Percentiles rank a stretch among this genome's conserved stretches.
Evolutionary conservation across 768 basidiomycete genomes (phyloP).

Genomic region (Gyrodon lividus): DNA sequence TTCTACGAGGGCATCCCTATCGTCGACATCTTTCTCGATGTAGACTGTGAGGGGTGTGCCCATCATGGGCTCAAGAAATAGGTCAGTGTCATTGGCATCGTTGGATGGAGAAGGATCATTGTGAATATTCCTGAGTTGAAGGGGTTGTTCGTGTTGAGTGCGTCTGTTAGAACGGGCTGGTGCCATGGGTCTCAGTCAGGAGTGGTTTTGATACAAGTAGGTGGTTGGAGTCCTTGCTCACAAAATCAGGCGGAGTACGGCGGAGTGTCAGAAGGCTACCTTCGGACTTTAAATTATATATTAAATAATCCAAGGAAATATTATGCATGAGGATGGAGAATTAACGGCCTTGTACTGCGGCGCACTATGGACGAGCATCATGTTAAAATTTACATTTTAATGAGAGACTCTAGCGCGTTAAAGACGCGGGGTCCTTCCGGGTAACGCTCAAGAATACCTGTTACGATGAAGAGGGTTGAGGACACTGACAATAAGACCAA

Average conservation of each 20-base stretch:
- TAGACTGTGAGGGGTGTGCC: conserved; percentile 74
- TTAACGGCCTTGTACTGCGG: too few species aligned
- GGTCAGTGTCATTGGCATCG: conserved; percentile 38
- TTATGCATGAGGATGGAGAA: too few species aligned
- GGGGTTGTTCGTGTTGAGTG: conserved; percentile 40
- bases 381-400: too few species aligned
- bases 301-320: too few species aligned
- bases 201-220: conserved; percentile 19
- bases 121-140: conserved; percentile 26
- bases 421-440: too few species aligned
- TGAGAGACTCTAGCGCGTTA: too few species aligned
- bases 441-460: too few species aligned
- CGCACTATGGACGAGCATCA: too few species aligned
- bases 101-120: conserved; percentile 26
- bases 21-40: conserved; percentile 77
- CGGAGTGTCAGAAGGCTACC: conserved; percentile 16
- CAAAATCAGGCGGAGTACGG: not conserved
- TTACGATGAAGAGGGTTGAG: too few species aligned
- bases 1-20: conserved; percentile 61
- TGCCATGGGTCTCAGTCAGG: conserved; percentile 72
- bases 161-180: conserved; percentile 64
- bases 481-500: too few species aligned
- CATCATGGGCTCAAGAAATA: conserved; percentile 83
- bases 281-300: conserved; percentile 9
- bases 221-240: conserved; percentile 15